Evolutionary conservation across 129 eudicot genomes (phyloP).

Genomic region (Heracleum sosnowskyi): DNA sequence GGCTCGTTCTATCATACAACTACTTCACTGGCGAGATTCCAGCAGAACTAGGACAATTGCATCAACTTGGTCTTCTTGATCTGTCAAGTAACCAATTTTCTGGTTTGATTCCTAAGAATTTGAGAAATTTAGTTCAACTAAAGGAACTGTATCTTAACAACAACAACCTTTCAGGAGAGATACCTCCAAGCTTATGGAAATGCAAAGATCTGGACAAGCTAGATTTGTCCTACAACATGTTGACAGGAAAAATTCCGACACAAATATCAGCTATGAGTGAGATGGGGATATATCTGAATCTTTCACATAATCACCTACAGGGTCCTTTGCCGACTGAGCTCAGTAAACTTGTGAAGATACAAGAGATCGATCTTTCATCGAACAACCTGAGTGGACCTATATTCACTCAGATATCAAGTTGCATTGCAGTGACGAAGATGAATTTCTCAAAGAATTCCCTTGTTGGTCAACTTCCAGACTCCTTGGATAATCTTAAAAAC

Average conservation of each 20-base stretch:
- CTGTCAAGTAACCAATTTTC: constrained; percentile 42
- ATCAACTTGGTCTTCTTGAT: constrained; percentile 40
- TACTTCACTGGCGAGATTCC: constrained; percentile 39
- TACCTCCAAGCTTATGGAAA: constrained; percentile 48
- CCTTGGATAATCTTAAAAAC: constrained; percentile 26
- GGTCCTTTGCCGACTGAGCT: constrained; percentile 44
- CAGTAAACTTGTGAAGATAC: constrained; percentile 34
- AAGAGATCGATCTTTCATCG: constrained; percentile 30
- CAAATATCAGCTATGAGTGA: constrained; percentile 35
- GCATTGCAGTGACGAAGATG: constrained; percentile 28
- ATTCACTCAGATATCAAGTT: constrained; percentile 31
- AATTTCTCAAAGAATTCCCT: constrained; percentile 39
- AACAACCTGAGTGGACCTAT: constrained; percentile 31
- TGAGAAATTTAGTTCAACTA: constrained; percentile 28
- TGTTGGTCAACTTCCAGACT: constrained; percentile 37
- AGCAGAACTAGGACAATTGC: constrained; percentile 24
- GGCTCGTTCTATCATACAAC: constrained; percentile 36
- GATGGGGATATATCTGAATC: constrained; percentile 37
- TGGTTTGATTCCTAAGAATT: constrained; percentile 34
- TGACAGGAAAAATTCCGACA: constrained; percentile 41
- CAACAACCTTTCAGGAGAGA: constrained; percentile 41
- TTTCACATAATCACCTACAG: constrained; percentile 45
- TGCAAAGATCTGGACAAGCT: constrained; percentile 28
- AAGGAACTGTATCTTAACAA: constrained; percentile 32
- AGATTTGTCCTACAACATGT: constrained; percentile 47